Percentiles rank a stretch among this genome's conserved stretches.
These are phyloP conservation scores for Diutina siamensis DNA, from an alignment of 1,139 yeast species.

Conservation along the genomic window DNA sequence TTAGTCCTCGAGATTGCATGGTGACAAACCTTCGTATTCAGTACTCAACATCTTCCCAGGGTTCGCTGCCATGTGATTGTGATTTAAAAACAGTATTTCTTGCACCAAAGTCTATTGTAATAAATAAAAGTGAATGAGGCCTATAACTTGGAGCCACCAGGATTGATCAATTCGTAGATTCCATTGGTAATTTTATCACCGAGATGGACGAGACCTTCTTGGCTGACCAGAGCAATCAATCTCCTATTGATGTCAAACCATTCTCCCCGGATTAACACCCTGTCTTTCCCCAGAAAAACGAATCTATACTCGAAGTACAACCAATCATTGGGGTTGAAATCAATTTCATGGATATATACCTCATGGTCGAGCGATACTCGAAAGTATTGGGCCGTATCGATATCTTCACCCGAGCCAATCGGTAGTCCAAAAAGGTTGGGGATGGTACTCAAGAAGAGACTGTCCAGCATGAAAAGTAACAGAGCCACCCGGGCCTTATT, in stretches of 20 bases:
- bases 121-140: too few species aligned
- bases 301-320: conserved; percentile 22
- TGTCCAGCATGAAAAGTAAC: conserved; percentile 22
- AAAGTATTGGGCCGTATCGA: conserved; percentile 17
- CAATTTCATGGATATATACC: conserved; percentile 31
- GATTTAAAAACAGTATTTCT: too few species aligned
- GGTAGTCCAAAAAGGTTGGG: conserved; percentile 11
- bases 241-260: conserved; percentile 24
- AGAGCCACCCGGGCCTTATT: conserved; percentile 14
- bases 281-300: conserved; percentile 27
- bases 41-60: too few species aligned
- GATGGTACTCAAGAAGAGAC: conserved; percentile 20
- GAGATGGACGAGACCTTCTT: conserved; percentile 32
- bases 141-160: neutral
- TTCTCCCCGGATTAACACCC: conserved; percentile 26
- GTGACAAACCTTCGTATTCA: too few species aligned
- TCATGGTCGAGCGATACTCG: conserved; percentile 33
- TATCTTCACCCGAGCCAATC: neutral
- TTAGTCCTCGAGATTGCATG: too few species aligned
- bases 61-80: too few species aligned
- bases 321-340: conserved; percentile 32
- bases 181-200: conserved; percentile 8
- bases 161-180: neutral
- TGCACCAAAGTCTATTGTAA: too few species aligned
- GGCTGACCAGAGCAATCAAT: conserved; percentile 29